These are phyloP conservation scores for Pleurotus citrinopileatus DNA, from an alignment of 768 basidiomycete species.

Conservation along the genomic window DNA sequence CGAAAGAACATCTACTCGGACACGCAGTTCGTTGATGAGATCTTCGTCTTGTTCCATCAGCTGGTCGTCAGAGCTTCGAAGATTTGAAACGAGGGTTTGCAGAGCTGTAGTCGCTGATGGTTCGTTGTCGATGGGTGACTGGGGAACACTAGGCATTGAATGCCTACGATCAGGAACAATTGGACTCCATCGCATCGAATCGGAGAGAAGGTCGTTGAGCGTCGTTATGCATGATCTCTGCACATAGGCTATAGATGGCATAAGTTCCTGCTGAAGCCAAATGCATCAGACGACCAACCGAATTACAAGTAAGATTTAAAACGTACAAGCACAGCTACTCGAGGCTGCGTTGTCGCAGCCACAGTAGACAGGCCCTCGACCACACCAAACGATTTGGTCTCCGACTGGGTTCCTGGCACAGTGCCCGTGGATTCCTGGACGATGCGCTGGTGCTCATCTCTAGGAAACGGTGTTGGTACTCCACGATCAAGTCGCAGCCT, in stretches of 20 bases:
- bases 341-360: neutral
- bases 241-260: constrained; percentile 72
- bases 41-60: constrained; percentile 54
- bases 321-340: neutral
- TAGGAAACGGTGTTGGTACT: constrained; percentile 40
- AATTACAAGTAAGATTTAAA: constrained; percentile 14
- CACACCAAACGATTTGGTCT: neutral
- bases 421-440: constrained; percentile 11
- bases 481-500: neutral
- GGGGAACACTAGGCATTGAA: constrained; percentile 51
- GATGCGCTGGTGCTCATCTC: constrained; percentile 24
- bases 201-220: constrained; percentile 64
- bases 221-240: constrained; percentile 75
- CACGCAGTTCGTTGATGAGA: constrained; percentile 57
- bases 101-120: constrained; percentile 49
- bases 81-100: constrained; percentile 59
- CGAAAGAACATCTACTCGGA: constrained; percentile 48
- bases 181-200: constrained; percentile 45
- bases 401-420: neutral
- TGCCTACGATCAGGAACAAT: constrained; percentile 60
- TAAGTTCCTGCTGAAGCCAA: constrained; percentile 50
- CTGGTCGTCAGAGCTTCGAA: constrained; percentile 48
- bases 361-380: neutral
- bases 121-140: constrained; percentile 26
- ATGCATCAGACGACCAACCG: constrained; percentile 5